A percentile compares a stretch with the other conserved stretches of the same genome.
phyloP scores from a whole-genome alignment of 148 eudicot genomes.

The Spergularia marina region DNA sequence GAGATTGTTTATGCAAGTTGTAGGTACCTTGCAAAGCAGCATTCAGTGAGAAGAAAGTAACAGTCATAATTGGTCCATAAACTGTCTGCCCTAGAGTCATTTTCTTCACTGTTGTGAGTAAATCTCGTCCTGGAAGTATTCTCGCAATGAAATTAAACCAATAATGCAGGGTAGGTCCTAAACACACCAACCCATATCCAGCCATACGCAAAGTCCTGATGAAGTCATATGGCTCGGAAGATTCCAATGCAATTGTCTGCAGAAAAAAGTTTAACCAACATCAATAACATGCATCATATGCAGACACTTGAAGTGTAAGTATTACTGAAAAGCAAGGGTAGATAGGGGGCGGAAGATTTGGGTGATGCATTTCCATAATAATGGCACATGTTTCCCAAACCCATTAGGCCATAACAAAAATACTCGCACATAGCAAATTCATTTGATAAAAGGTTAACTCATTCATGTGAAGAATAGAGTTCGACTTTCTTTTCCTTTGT shows the following conservation, averaged over 20 bases:
- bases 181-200: conserved; percentile 67
- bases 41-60: conserved; percentile 72
- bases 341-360: background rate
- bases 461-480: no score
- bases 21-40: conserved; percentile 80
- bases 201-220: conserved; percentile 82
- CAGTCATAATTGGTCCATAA: conserved; percentile 81
- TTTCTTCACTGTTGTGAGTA: conserved; percentile 68
- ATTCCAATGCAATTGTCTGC: conserved; percentile 55
- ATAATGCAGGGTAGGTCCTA: conserved; percentile 88
- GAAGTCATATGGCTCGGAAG: conserved; percentile 58
- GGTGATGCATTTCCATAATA: background rate
- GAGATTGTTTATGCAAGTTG: background rate
- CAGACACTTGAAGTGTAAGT: background rate
- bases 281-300: background rate
- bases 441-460: no score
- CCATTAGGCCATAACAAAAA: no score
- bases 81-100: conserved; percentile 72
- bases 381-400: no score
- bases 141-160: conserved; percentile 81
- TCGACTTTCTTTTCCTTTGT: no score
- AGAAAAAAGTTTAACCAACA: conserved; percentile 7
- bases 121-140: conserved; percentile 65
- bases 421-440: no score
- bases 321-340: background rate